Evolutionary conservation across 768 basidiomycete species (phyloP), one percentile per base, ranked within the genome.

Genomic region (Boletus subcaerulescens): DNA sequence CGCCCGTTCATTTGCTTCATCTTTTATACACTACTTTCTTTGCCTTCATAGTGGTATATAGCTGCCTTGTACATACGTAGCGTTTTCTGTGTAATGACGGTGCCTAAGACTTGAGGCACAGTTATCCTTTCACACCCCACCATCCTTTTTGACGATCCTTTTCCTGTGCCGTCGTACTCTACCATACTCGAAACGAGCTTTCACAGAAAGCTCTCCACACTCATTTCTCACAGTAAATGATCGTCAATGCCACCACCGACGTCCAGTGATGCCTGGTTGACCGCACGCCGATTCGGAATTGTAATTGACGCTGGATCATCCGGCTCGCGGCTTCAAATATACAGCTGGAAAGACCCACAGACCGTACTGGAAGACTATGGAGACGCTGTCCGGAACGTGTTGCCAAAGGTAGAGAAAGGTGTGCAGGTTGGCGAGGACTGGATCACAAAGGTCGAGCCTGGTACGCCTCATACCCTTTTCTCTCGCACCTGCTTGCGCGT

Each of bases 231-330:
- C 50, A 58, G 57, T 68, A 47, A 32, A 65, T 65, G 66, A 49
- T 60, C 46, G 67, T 69, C 67, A 63, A 91, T 93, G 91, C 86
- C 89, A 43, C 88, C 91, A 46, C 86, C 88, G 55, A 82, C 80
- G 54, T 81, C 75, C 50, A 77, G 77, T 61, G 83, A 91, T 67
- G 73, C 85, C 57, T 93, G 91, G 91, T 80, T 90, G 52, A 73
- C 80, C 56, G 84, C 84, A 52, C 85, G 93, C 61, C 85, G 87
- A 63, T 96, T 93, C 72, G 93, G 92, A 56, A 82, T 98, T 56
- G 94, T 98, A 58, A 92, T 99, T 71, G 97, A 99, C 77, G 97
- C 97, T 67, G 97, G 97, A 57, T 97, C 94, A 69, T 98, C 94
- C 22, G 97, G 97, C 29, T 98, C 96, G 5, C 78, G 97, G 50